A percentile compares a stretch with the other conserved stretches of the same genome.
Conservation (phyloP, 139 green algal species). For the Chlamydomonas eustigma region DNA sequence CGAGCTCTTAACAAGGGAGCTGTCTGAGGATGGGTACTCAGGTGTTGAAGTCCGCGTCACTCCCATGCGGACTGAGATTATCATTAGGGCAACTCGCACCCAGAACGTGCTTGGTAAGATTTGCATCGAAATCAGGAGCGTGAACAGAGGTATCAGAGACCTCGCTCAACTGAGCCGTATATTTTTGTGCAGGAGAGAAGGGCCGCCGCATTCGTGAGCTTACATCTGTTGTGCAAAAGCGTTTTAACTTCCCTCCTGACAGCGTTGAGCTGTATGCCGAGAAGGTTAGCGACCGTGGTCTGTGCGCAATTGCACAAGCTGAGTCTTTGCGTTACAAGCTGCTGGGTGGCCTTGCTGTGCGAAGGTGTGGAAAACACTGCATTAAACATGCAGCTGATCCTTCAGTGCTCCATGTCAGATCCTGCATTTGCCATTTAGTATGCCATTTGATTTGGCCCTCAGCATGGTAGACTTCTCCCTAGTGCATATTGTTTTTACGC, state of each 20-base stretch:
- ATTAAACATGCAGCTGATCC: no score
- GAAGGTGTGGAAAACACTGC: slow-evolving; percentile 47
- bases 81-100: slow-evolving; percentile 97
- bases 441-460: no score
- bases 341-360: slow-evolving; percentile 94
- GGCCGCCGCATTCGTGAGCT: slow-evolving; percentile 97
- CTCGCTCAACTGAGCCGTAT: no score
- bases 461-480: no score
- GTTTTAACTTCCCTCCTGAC: slow-evolving; percentile 94
- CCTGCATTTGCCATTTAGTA: no score
- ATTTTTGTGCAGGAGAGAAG: slow-evolving; percentile 91
- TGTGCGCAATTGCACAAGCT: slow-evolving; percentile 97
- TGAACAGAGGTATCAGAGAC: no score
- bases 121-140: no score
- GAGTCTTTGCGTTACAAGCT: slow-evolving; percentile 99
- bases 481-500: no score
- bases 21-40: slow-evolving; percentile 93
- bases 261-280: slow-evolving; percentile 98
- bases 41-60: slow-evolving; percentile 98
- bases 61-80: slow-evolving; percentile 98
- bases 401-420: no score
- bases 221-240: slow-evolving; percentile 97
- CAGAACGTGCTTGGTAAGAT: slow-evolving; percentile 96
- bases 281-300: slow-evolving; percentile 95
- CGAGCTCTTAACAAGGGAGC: slow-evolving; percentile 92